Conservation (phyloP, 257 asterid genomes). For the Solanum appendiculatum region DNA sequence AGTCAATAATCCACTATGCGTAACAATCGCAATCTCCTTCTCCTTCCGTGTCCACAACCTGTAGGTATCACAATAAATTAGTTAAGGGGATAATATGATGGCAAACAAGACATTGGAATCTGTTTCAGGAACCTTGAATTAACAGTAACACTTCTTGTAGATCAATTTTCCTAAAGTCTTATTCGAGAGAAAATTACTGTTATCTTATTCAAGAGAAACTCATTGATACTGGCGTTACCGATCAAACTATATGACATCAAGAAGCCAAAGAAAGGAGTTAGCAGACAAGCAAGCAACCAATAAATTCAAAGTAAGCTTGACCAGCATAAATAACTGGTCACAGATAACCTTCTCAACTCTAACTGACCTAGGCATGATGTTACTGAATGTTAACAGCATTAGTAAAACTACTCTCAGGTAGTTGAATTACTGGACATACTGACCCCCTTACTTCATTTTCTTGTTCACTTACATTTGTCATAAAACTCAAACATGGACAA, state of each 20-base stretch:
- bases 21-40: constrained; percentile 87
- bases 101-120: background rate
- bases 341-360: background rate
- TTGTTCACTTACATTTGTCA: background rate
- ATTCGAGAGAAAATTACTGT: background rate
- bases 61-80: constrained; percentile 1
- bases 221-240: background rate
- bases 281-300: background rate
- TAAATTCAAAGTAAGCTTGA: background rate
- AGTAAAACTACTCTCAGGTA: background rate
- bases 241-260: background rate
- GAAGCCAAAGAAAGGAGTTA: background rate
- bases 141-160: background rate
- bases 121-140: background rate
- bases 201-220: background rate
- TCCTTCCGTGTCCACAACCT: constrained; percentile 93
- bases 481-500: background rate
- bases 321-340: background rate
- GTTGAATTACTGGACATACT: background rate
- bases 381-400: background rate
- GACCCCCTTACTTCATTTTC: background rate
- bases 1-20: constrained; percentile 73
- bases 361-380: background rate
- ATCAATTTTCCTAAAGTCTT: background rate
- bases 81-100: background rate